phyloP scores from a whole-genome alignment of 2,329 filamentous ascomycete species.

The Ophiostoma quercus region DNA sequence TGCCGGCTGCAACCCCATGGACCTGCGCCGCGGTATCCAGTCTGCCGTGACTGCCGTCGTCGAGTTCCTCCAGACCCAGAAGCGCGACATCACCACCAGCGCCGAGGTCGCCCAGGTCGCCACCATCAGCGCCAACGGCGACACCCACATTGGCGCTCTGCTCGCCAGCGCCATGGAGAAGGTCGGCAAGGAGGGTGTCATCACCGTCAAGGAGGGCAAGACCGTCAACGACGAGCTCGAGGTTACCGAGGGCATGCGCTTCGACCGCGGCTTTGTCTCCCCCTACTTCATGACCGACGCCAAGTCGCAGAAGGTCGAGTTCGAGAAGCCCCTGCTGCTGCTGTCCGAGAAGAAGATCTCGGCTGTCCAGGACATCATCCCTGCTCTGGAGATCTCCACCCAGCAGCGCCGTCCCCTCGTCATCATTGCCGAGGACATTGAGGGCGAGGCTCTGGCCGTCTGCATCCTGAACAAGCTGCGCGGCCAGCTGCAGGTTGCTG shows the following conservation, averaged over 20 bases:
- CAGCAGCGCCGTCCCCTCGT: slow-evolving; percentile 91
- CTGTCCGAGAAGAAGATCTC: slow-evolving; percentile 99
- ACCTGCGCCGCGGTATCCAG: slow-evolving; percentile 93
- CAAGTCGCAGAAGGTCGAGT: slow-evolving; percentile 98
- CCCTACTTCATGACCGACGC: slow-evolving; percentile 99
- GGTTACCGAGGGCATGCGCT: slow-evolving; percentile 99
- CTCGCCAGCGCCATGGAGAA: slow-evolving; percentile 99
- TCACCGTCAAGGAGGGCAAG: slow-evolving; percentile 99
- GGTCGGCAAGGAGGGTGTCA: slow-evolving; percentile 99
- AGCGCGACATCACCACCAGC: slow-evolving; percentile 95
- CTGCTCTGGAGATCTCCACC: slow-evolving; percentile 93
- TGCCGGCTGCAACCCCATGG: slow-evolving; percentile 99
- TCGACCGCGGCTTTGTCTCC: slow-evolving; percentile 97
- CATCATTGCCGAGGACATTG: slow-evolving; percentile 98
- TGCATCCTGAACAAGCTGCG: slow-evolving; percentile 99
- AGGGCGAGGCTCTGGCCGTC: slow-evolving; percentile 95
- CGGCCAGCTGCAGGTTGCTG: slow-evolving; percentile 96
- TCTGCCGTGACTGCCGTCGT: slow-evolving; percentile 92
- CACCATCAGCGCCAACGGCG: slow-evolving; percentile 96
- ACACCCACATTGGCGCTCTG: slow-evolving; percentile 88
- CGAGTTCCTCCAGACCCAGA: slow-evolving; percentile 89
- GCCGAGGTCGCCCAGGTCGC: slow-evolving; percentile 97
- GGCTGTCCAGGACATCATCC: slow-evolving; percentile 96
- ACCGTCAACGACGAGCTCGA: slow-evolving; percentile 96
- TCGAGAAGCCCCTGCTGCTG: slow-evolving; percentile 97